phyloP scores from a whole-genome alignment of 192 early-diverging fungal genomes.

The Funneliformis geosporum region DNA sequence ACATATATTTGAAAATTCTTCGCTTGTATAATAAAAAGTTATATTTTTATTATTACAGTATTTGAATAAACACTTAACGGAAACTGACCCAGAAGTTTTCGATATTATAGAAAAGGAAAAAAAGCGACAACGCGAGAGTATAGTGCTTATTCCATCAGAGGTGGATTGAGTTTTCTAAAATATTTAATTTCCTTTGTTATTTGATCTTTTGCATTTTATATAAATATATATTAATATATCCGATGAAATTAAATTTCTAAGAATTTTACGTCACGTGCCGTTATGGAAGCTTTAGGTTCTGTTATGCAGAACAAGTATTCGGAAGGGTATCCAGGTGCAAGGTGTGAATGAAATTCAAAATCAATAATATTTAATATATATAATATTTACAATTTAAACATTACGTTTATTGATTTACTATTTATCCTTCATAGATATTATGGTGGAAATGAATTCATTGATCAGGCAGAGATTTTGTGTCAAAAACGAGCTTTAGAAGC shows the following conservation, averaged over 20 bases:
- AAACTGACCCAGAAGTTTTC: conserved; percentile 87
- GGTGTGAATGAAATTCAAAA: conserved; percentile 39
- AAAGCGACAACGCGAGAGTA: conserved; percentile 87
- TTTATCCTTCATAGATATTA: conserved; percentile 74
- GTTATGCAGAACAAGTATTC: conserved; percentile 99
- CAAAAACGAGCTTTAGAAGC: conserved; percentile 95
- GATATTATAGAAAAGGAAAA: conserved; percentile 96
- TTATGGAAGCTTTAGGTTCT: conserved; percentile 95
- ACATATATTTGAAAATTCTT: background rate
- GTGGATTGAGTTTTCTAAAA: conserved; percentile 41
- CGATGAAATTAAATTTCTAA: conserved; percentile 35
- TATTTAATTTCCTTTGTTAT: background rate
- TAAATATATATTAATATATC: conserved; percentile 1
- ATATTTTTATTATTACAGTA: conserved; percentile 38
- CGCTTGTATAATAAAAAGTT: background rate
- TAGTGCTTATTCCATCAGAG: conserved; percentile 96
- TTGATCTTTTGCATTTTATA: background rate
- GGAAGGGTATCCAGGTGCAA: conserved; percentile 94
- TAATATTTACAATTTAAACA: background rate
- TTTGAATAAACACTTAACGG: conserved; percentile 75
- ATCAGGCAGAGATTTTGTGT: conserved; percentile 91
- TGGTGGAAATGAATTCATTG: conserved; percentile 98
- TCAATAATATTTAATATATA: background rate
- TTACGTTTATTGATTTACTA: background rate
- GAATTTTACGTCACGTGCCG: conserved; percentile 97